Conservation (phyloP, 352 stramenopile species). For the Phytophthora crassamura region DNA sequence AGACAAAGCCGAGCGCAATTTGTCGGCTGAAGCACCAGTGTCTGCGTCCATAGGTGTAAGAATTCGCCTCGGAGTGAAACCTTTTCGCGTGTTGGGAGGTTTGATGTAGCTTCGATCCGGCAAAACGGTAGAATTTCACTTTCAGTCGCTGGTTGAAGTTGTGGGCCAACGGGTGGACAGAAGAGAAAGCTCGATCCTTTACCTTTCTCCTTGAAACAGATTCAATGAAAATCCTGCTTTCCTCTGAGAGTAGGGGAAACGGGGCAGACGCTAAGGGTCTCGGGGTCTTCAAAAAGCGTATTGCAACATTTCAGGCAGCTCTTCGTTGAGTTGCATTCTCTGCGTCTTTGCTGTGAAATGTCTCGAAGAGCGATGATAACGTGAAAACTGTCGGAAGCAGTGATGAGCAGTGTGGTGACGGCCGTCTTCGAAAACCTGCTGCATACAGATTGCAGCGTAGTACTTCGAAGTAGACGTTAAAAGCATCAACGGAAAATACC, state of each 20-base stretch:
- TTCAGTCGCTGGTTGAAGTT: not conserved
- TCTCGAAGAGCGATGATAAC: constrained; percentile 11
- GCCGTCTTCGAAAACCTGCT: constrained; percentile 18
- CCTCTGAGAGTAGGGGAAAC: constrained; percentile 1
- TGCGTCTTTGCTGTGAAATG: constrained; percentile 5
- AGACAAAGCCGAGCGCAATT: not conserved
- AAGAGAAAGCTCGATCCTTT: not conserved
- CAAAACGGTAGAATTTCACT: not conserved
- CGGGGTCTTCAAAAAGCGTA: not conserved
- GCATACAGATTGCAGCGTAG: constrained; percentile 37
- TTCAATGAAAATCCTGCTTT: constrained; percentile 3
- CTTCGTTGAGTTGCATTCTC: not conserved
- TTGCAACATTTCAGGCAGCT: not conserved
- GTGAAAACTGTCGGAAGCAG: constrained; percentile 15
- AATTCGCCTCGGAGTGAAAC: constrained; percentile 1
- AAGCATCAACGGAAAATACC: constrained; percentile 40
- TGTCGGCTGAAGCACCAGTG: not conserved
- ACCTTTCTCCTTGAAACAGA: not conserved
- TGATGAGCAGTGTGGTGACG: constrained; percentile 15
- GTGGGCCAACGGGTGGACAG: not conserved
- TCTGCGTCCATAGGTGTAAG: constrained; percentile 2
- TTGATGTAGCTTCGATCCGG: not conserved
- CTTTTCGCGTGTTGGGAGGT: not conserved
- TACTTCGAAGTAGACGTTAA: constrained; percentile 43
- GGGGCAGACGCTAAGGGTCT: not conserved